A percentile compares a stretch with the other conserved stretches of the same genome.
phyloP scores from a whole-genome alignment of 2,329 filamentous ascomycete species.

The Xylaria sp. region DNA sequence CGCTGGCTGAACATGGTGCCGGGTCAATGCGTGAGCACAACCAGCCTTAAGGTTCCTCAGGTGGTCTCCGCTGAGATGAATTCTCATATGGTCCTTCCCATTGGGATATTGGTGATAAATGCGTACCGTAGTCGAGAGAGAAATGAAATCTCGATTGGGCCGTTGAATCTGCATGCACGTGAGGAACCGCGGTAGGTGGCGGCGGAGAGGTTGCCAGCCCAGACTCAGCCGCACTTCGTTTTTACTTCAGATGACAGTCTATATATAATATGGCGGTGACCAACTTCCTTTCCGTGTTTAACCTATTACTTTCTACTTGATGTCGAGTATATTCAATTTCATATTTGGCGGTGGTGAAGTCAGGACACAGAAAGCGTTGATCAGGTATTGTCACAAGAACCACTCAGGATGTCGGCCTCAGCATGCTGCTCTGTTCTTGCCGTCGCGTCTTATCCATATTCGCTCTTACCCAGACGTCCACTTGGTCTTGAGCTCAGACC shows the following conservation, averaged over 20 bases:
- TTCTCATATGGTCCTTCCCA: background rate
- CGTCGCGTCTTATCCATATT: background rate
- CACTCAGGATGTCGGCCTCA: background rate
- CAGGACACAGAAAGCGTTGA: no score
- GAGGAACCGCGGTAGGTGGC: background rate
- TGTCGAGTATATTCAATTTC: no score
- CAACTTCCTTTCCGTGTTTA: no score
- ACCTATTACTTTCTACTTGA: background rate
- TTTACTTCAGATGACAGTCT: background rate
- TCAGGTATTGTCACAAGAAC: background rate
- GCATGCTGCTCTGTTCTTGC: background rate
- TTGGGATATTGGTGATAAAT: background rate
- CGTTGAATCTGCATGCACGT: background rate
- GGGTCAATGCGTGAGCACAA: background rate
- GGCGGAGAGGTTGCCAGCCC: no score
- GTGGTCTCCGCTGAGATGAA: background rate
- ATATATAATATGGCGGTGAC: no score
- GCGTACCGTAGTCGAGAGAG: background rate
- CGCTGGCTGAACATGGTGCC: background rate
- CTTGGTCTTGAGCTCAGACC: background rate
- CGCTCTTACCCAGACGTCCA: background rate
- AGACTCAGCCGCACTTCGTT: background rate
- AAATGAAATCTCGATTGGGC: background rate
- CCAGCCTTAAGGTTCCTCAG: background rate
- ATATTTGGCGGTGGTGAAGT: no score